Evolutionary conservation across 1,139 yeast genomes (phyloP).

Genomic region (Geotrichum restrictum): DNA sequence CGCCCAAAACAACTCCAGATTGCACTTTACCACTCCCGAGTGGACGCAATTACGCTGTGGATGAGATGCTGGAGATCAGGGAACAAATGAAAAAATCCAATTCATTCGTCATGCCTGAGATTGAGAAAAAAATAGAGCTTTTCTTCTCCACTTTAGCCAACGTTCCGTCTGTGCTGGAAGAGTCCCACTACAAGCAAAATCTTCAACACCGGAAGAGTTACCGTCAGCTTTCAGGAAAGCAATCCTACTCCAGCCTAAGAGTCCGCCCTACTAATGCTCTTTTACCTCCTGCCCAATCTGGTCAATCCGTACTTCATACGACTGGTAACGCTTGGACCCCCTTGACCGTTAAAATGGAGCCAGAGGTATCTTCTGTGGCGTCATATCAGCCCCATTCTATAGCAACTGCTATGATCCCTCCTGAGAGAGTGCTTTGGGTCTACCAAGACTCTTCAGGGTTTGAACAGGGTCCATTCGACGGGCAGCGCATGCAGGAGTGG

Average conservation of each 20-base stretch:
- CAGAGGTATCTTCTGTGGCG: background rate
- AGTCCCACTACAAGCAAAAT: background rate
- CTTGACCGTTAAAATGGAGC: background rate
- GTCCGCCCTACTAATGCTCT: background rate
- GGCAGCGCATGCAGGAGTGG: slow-evolving; percentile 78
- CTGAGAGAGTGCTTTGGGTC: slow-evolving; percentile 53
- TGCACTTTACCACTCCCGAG: slow-evolving; percentile 19
- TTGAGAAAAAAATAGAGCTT: slow-evolving; percentile 32
- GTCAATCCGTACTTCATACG: no score
- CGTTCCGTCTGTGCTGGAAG: background rate
- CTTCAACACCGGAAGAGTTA: background rate
- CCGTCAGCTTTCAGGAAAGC: background rate
- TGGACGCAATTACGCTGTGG: slow-evolving; percentile 44
- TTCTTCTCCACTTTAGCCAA: slow-evolving; percentile 23
- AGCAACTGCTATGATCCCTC: background rate
- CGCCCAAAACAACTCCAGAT: slow-evolving; percentile 3
- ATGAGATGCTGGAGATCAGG: slow-evolving; percentile 55
- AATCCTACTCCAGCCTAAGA: background rate
- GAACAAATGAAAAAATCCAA: slow-evolving; percentile 42
- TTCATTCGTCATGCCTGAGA: slow-evolving; percentile 27
- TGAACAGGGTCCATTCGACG: slow-evolving; percentile 79
- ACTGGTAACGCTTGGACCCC: no score
- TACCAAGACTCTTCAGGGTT: slow-evolving; percentile 67
- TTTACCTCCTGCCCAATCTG: no score
- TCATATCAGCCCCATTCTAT: background rate